phyloP scores from a whole-genome alignment of 2,329 filamentous ascomycete genomes.

The Penicillium janthinellum region DNA sequence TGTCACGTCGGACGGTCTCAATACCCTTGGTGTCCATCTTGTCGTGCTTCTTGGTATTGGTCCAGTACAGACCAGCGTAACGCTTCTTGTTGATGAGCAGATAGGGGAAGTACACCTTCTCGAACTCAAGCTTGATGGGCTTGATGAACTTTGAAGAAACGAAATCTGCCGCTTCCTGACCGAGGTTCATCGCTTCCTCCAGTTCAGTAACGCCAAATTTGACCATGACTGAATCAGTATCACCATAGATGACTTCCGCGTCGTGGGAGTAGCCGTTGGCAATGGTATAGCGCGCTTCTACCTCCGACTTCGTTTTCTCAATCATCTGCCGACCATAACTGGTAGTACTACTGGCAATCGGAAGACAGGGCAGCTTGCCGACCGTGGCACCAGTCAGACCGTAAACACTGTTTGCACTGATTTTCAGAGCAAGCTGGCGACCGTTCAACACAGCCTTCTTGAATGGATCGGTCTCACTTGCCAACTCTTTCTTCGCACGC shows the following conservation, averaged over 20 bases:
- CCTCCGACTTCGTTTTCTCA: conserved; percentile 95
- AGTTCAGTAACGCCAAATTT: conserved; percentile 93
- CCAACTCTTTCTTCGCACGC: conserved; percentile 87
- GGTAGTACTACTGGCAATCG: conserved; percentile 95
- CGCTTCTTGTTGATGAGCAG: conserved; percentile 99
- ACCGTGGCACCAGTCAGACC: conserved; percentile 94
- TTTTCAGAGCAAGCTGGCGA: conserved; percentile 91
- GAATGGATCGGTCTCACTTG: conserved; percentile 88
- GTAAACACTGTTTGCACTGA: conserved; percentile 97
- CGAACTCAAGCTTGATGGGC: conserved; percentile 98
- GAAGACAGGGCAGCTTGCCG: conserved; percentile 90
- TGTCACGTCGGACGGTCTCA: conserved; percentile 95
- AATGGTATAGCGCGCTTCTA: conserved; percentile 85
- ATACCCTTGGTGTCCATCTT: conserved; percentile 99
- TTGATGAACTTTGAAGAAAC: conserved; percentile 93
- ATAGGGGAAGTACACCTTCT: conserved; percentile 98
- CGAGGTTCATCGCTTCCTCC: conserved; percentile 86
- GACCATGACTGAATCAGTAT: conserved; percentile 99
- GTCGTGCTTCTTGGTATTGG: conserved; percentile 89
- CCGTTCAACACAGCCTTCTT: conserved; percentile 97
- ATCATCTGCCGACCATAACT: conserved; percentile 99
- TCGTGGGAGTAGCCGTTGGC: conserved; percentile 94
- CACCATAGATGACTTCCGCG: conserved; percentile 96
- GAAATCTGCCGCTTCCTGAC: conserved; percentile 84
- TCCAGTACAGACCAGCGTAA: conserved; percentile 98